These are phyloP conservation scores for Neofusicoccum sp. DNA, from an alignment of 2,329 filamentous ascomycete genomes.

Conservation along the genomic window DNA sequence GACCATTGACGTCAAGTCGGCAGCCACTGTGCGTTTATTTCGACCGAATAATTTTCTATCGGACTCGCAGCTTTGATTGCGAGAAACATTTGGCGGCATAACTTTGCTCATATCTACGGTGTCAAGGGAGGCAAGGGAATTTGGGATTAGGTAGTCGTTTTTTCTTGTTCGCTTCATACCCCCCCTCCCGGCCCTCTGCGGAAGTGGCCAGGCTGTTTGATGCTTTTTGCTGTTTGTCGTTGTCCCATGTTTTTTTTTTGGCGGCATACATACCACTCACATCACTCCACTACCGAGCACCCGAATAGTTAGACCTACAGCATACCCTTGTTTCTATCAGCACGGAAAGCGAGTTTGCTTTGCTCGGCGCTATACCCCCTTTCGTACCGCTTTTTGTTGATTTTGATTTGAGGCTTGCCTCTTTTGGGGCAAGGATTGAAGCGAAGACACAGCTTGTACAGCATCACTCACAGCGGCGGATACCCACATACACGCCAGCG, in stretches of 20 bases:
- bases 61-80: slow-evolving; percentile 9
- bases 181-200: slow-evolving; percentile 10
- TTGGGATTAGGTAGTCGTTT: slow-evolving; percentile 16
- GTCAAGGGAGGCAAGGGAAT: slow-evolving; percentile 8
- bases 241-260: background rate
- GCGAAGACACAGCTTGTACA: slow-evolving; percentile 14
- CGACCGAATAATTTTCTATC: slow-evolving; percentile 2
- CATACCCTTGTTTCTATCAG: slow-evolving; percentile 14
- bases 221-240: slow-evolving; percentile 11
- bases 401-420: slow-evolving; percentile 7
- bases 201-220: slow-evolving; percentile 15
- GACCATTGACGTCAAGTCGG: background rate
- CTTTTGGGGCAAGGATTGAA: background rate
- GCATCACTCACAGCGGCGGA: background rate
- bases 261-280: slow-evolving; percentile 14
- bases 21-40: slow-evolving; percentile 10
- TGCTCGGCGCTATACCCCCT: slow-evolving; percentile 16
- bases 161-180: slow-evolving; percentile 20
- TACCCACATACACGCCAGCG: background rate
- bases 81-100: slow-evolving; percentile 17
- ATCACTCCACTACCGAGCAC: slow-evolving; percentile 8
- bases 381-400: slow-evolving; percentile 16
- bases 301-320: slow-evolving; percentile 13
- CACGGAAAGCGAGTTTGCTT: slow-evolving; percentile 16
- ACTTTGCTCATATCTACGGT: slow-evolving; percentile 13